Base-by-base conservation (phyloP, 495 filamentous ascomycete species). In the Penicillium waksmanii region DNA sequence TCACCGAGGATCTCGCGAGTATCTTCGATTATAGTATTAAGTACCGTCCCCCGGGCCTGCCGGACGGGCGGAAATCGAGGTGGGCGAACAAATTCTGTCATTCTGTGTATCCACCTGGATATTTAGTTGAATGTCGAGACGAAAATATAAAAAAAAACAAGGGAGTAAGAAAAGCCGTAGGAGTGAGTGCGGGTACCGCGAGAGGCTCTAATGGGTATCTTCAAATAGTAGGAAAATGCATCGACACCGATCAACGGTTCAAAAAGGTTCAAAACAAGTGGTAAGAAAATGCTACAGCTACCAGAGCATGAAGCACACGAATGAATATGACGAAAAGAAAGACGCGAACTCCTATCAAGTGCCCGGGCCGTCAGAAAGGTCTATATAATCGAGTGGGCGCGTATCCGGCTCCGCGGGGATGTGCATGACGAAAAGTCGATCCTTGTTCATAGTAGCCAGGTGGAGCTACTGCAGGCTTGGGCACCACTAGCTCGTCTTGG, bases 21-120 rank as follows among this genome's bases (percentile, higher is more conserved):
- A 68, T 93, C 88, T 77, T 93, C 90, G 68, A 89, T 87, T 87
- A 93, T 91, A 60, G 89, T 89, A 90, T 93, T 92, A 90, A 93
- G 88, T 62, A 76, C 72, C 72, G 82, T 79, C 69, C 81, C 84
- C 76, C 81, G 85, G 81, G 72, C 90, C 89, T 83, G 92, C 90
- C 79, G 85, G 67, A 83, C 81, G 58, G 84, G 85, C 61, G 88
- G 84, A 64, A 60, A 77, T 74, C 74, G 73, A 68, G 83, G 74
- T 58, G 84, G 82, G 64, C 89, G 80, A 66, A 84, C 66, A 69
- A 80, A 72, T 82, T 84, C 68, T 68, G 81, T 83, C 90, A 92
- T 84, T 61, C 76, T 76, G 27, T 5, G 70, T 35, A 60, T 66
- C 42, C 53, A 58, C 71, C 42, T 43, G 64, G 64, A 56, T 59